Percentiles rank a stretch among this genome's conserved stretches.
phyloP scores from a whole-genome alignment of 805 yeast species.

The Hanseniaspora vineae region DNA sequence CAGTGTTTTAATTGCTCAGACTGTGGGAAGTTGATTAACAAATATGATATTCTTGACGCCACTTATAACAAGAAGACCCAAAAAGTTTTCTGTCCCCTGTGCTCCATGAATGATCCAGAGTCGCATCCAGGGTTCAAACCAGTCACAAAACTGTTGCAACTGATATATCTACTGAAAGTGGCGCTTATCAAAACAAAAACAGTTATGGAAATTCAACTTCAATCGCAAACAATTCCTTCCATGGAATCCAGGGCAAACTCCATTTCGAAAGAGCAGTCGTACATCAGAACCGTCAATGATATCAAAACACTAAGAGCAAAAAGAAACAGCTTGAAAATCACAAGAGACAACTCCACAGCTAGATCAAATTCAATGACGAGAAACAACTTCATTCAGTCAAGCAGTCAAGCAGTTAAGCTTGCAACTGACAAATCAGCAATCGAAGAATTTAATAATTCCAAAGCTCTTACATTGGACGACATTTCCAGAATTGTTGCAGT shows the following conservation, averaged over 20 bases:
- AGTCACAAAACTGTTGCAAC: constrained; percentile 62
- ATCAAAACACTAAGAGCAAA: constrained; percentile 64
- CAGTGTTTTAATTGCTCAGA: constrained; percentile 55
- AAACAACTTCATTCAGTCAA: constrained; percentile 2
- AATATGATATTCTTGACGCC: constrained; percentile 32
- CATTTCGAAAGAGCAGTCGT: constrained; percentile 32
- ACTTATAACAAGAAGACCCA: constrained; percentile 27
- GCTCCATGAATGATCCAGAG: constrained; percentile 40
- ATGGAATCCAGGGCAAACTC: constrained; percentile 12
- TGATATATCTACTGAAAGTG: constrained; percentile 64
- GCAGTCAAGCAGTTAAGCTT: background rate
- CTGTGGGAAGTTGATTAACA: constrained; percentile 35
- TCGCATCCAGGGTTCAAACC: constrained; percentile 41
- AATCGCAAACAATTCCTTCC: background rate
- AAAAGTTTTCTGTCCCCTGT: constrained; percentile 45
- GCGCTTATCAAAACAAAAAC: constrained; percentile 66
- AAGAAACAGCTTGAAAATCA: constrained; percentile 42
- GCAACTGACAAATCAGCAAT: constrained; percentile 9
- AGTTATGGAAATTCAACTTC: constrained; percentile 32
- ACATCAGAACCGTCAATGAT: constrained; percentile 59
- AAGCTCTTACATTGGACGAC: constrained; percentile 84
- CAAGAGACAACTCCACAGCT: constrained; percentile 26
- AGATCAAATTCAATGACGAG: constrained; percentile 26
- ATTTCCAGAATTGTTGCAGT: constrained; percentile 95
- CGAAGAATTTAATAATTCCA: constrained; percentile 57